These are phyloP conservation scores for Xylaria acuta DNA, from an alignment of 495 filamentous ascomycete species.

Conservation along the genomic window DNA sequence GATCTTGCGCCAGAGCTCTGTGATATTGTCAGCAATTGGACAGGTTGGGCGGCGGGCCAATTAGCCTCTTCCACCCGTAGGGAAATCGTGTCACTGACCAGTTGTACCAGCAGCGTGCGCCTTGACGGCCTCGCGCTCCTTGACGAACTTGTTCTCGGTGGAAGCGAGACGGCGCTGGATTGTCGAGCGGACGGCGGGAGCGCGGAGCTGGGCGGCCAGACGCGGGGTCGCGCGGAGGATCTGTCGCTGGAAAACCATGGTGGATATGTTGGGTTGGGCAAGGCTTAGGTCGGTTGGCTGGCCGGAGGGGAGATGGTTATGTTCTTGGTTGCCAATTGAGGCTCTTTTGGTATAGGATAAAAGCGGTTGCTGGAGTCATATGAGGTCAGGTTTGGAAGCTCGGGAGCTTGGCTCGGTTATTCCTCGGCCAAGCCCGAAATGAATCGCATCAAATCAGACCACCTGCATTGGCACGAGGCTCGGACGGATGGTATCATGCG, in stretches of 20 bases:
- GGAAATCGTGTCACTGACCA: constrained; percentile 58
- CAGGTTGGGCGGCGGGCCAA: not conserved
- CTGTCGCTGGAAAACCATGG: constrained; percentile 69
- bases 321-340: constrained; percentile 29
- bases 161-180: constrained; percentile 75
- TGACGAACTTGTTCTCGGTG: constrained; percentile 86
- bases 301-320: constrained; percentile 37
- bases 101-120: constrained; percentile 80
- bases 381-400: constrained; percentile 45
- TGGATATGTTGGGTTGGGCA: constrained; percentile 30
- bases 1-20: constrained; percentile 93
- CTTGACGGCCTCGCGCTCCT: constrained; percentile 83
- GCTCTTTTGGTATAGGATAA: constrained; percentile 33
- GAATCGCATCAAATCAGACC: constrained; percentile 17
- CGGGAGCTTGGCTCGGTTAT: constrained; percentile 38
- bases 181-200: constrained; percentile 61
- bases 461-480: not conserved
- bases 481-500: not conserved
- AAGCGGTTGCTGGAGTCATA: constrained; percentile 13
- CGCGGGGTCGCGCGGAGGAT: constrained; percentile 66
- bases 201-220: constrained; percentile 60
- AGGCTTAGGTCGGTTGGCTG: not conserved
- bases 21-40: constrained; percentile 28
- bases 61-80: not conserved
- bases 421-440: constrained; percentile 30